phyloP scores from a whole-genome alignment of 2,329 filamentous ascomycete genomes.

The Paracoccidioides lutzii region DNA sequence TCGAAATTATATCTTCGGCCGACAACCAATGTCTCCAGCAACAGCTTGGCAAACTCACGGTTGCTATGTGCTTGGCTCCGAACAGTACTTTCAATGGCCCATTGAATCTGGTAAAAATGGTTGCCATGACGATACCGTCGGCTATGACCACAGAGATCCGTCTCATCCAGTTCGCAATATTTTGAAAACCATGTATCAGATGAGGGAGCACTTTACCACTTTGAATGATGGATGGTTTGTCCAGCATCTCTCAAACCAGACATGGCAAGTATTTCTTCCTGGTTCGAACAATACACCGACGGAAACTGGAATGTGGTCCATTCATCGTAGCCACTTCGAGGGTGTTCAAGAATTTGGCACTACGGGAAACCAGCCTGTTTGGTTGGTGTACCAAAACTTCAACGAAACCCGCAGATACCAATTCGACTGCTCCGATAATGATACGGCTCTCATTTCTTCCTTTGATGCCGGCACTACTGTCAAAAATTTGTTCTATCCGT shows the following conservation, averaged over 20 bases:
- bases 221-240: constrained; percentile 48
- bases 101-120: constrained; percentile 41
- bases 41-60: constrained; percentile 53
- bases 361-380: constrained; percentile 33
- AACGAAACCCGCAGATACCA: constrained; percentile 40
- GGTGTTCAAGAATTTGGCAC: constrained; percentile 40
- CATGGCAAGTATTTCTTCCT: constrained; percentile 37
- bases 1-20: constrained; percentile 52
- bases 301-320: constrained; percentile 49
- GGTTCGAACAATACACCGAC: constrained; percentile 42
- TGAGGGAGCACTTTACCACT: constrained; percentile 43
- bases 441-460: constrained; percentile 43
- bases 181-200: constrained; percentile 49
- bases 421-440: constrained; percentile 43
- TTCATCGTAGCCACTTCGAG: constrained; percentile 39
- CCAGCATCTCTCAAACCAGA: constrained; percentile 45
- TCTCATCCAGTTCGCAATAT: constrained; percentile 49
- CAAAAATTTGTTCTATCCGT: constrained; percentile 51
- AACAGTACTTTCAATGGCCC: constrained; percentile 47
- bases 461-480: constrained; percentile 44
- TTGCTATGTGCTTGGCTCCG: constrained; percentile 45
- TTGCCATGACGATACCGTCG: constrained; percentile 45
- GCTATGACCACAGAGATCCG: constrained; percentile 50
- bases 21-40: constrained; percentile 48
- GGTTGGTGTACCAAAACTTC: constrained; percentile 35